phyloP scores from a whole-genome alignment of 352 stramenopile genomes.

The Phytophthora foliorum region DNA sequence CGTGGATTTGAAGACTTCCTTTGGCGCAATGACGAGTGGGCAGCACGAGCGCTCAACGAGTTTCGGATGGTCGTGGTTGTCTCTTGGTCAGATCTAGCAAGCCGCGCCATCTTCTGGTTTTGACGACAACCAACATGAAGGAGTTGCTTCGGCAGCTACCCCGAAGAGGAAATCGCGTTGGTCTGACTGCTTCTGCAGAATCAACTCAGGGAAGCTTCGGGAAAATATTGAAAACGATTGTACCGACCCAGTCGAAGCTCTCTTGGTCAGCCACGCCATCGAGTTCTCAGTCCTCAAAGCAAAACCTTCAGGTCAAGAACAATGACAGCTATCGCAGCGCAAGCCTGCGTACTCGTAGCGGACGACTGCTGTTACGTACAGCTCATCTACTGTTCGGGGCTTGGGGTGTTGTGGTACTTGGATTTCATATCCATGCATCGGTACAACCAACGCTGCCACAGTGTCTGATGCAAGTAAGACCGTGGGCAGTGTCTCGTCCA shows the following conservation, averaged over 20 bases:
- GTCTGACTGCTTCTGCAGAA: neutral
- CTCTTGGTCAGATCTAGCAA: conserved; percentile 25
- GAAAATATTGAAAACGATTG: too few species aligned
- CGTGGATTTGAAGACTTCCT: conserved; percentile 1
- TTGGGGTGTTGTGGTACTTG: conserved; percentile 25
- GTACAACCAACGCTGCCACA: conserved; percentile 1
- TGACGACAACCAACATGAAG: conserved; percentile 18
- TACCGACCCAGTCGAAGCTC: too few species aligned
- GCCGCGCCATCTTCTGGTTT: conserved; percentile 22
- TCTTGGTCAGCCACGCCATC: neutral
- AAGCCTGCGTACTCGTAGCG: neutral
- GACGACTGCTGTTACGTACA: neutral
- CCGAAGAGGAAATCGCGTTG: neutral
- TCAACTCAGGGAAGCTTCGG: too few species aligned
- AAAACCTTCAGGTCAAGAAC: neutral
- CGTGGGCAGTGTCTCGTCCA: conserved; percentile 27
- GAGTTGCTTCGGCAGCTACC: conserved; percentile 5
- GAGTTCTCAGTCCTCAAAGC: neutral
- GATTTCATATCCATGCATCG: conserved; percentile 22
- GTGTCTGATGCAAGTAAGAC: conserved; percentile 29
- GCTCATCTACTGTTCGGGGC: conserved; percentile 3
- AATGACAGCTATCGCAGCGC: neutral
- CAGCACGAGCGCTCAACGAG: conserved; percentile 15
- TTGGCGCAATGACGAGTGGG: conserved; percentile 29
- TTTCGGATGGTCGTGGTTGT: conserved; percentile 28